These are phyloP conservation scores for Byssochlamys sp. DNA, from an alignment of 2,329 filamentous ascomycete genomes.

Conservation along the genomic window DNA sequence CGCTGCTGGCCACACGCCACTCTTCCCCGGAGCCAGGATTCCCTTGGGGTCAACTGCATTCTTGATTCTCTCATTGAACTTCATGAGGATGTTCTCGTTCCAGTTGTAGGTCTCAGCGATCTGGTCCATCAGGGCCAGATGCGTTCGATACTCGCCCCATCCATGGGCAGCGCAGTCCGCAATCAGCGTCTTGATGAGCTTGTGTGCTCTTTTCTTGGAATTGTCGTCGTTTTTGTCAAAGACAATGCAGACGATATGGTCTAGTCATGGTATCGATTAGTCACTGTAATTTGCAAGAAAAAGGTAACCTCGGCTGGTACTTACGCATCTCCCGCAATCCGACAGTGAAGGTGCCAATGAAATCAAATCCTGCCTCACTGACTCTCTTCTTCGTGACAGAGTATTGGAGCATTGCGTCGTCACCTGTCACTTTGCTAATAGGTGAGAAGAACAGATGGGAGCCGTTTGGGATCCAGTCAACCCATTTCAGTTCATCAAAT, in stretches of 20 bases:
- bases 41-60: not conserved
- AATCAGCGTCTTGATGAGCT: slow-evolving; percentile 31
- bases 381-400: slow-evolving; percentile 30
- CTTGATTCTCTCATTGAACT: slow-evolving; percentile 23
- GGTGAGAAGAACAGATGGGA: slow-evolving; percentile 46
- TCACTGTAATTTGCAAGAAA: not conserved
- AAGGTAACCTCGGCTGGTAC: not conserved
- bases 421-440: slow-evolving; percentile 41
- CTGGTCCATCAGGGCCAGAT: slow-evolving; percentile 40
- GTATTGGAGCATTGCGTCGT: slow-evolving; percentile 40
- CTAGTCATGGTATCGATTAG: not conserved
- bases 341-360: slow-evolving; percentile 44
- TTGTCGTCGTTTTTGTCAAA: slow-evolving; percentile 40
- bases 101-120: slow-evolving; percentile 40
- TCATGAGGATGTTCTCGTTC: slow-evolving; percentile 34
- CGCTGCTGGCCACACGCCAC: not conserved
- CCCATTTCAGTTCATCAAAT: slow-evolving; percentile 32
- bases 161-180: slow-evolving; percentile 32
- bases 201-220: slow-evolving; percentile 27
- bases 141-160: slow-evolving; percentile 40
- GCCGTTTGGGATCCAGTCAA: slow-evolving; percentile 46
- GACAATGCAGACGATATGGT: slow-evolving; percentile 47
- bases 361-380: slow-evolving; percentile 41
- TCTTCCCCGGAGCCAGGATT: not conserved
- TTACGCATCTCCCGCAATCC: slow-evolving; percentile 44